Evolutionary conservation across 2,329 filamentous ascomycete species (phyloP), one percentile per base, ranked within the genome.

Genomic region (Coniochaeta sp.): DNA sequence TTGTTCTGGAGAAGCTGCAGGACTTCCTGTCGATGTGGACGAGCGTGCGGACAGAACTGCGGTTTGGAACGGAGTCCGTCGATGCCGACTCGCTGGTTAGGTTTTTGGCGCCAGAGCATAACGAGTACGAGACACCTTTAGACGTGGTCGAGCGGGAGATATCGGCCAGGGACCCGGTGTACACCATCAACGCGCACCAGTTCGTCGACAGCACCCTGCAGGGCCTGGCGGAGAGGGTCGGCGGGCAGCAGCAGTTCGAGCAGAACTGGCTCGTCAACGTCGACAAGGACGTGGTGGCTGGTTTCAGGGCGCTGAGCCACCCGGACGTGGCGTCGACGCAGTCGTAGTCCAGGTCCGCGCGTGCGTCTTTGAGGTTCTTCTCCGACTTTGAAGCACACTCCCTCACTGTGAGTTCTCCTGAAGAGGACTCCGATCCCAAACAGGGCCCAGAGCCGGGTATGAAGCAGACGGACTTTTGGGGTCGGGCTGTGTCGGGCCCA

Each of bases 21-120:
- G 85, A 85, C 60, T 83, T 88, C 60, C 82, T 94, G 60, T 76
- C 77, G 1, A 78, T 91, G 70, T 94, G 89, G 89, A 87, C 85
- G 1, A 81, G 79, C 56, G 78, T 89, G 1, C 71, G 91, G 27
- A 70, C 70, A 1, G 85, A 90, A 60, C 69, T 91, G 48, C 74
- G 84, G 50, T 83, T 85, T 45, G 81, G 81, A 22, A 72, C 75
- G 35, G 73, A 75, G 24, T 68, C 81, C n/a, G 71, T 83, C 12
- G 75, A 74, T 70, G 63, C 60, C 1, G 62, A 69, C 1, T 53
- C 63, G 2, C 56, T 64, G 7, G 57, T 62, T 18, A 38, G 56
- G 5, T 14, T 12, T 3, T 24, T 22, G 8, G 9, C n/a, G 20
- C 5, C 38, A 18, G 38, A 42, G 20, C 38, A 3, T 6, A 71